These are phyloP conservation scores for Lanmaoa rubissima DNA, from an alignment of 768 basidiomycete species.

Conservation along the genomic window DNA sequence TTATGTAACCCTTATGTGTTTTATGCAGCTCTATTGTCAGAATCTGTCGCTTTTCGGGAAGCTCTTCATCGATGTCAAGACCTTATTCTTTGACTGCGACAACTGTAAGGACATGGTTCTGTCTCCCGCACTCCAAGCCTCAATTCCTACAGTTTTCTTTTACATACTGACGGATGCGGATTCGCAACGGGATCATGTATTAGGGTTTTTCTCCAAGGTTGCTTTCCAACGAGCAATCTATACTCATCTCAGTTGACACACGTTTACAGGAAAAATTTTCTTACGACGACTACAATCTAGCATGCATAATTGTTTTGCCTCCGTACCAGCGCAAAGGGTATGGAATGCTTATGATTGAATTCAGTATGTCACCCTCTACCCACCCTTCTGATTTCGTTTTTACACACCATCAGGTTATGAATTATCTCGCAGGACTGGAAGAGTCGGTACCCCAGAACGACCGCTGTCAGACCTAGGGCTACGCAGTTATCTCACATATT, in stretches of 20 bases:
- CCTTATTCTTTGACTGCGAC: conserved; percentile 86
- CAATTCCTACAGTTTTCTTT: conserved; percentile 59
- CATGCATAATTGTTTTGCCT: conserved; percentile 93
- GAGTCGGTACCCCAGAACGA: conserved; percentile 89
- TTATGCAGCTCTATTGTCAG: conserved; percentile 85
- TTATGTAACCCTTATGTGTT: background rate
- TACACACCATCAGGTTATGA: conserved; percentile 70
- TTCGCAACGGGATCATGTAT: conserved; percentile 73
- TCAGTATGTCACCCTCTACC: conserved; percentile 62
- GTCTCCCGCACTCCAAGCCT: background rate
- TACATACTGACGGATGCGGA: conserved; percentile 89
- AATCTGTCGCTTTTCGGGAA: conserved; percentile 95
- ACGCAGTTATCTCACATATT: conserved; percentile 85
- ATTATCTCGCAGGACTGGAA: conserved; percentile 74
- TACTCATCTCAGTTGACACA: background rate
- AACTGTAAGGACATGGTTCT: conserved; percentile 55
- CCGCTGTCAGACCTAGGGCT: conserved; percentile 93
- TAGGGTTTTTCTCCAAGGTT: conserved; percentile 72
- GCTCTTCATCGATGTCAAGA: conserved; percentile 98
- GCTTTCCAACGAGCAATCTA: background rate
- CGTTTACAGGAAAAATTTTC: conserved; percentile 79
- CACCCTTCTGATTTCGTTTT: background rate
- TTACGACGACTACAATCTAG: conserved; percentile 96
- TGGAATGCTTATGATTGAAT: conserved; percentile 96
- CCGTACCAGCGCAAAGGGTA: conserved; percentile 89